phyloP scores from a whole-genome alignment of 129 eudicot genomes.

The Oenanthe sinensis region DNA sequence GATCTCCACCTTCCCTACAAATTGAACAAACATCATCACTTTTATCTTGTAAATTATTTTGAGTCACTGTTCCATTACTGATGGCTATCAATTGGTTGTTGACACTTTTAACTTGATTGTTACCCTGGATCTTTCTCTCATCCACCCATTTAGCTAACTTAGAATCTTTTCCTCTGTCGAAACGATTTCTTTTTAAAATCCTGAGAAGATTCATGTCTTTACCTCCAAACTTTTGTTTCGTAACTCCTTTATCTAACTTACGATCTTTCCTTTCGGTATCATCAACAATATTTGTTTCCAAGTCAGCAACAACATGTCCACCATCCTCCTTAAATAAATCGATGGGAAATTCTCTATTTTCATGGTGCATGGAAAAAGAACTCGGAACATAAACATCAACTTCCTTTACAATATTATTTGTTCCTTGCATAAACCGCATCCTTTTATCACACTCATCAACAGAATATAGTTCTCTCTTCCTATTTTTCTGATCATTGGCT shows the following conservation, averaged over 20 bases:
- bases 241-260: background rate
- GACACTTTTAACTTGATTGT: background rate
- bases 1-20: constrained; percentile 56
- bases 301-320: background rate
- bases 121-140: background rate
- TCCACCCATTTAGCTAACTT: background rate
- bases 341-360: background rate
- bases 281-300: background rate
- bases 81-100: background rate
- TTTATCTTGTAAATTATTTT: background rate
- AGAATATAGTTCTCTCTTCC: background rate
- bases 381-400: background rate
- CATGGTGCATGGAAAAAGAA: background rate
- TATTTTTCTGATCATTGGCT: background rate
- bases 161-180: no score
- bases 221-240: background rate
- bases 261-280: background rate
- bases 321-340: background rate
- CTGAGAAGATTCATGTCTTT: background rate
- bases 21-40: constrained; percentile 54
- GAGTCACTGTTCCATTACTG: background rate
- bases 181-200: no score
- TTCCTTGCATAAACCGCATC: no score
- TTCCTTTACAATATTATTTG: no score
- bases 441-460: no score